Base-by-base conservation (phyloP, 1,284 basidiomycete species). In the Bondarzewia mesenterica region DNA sequence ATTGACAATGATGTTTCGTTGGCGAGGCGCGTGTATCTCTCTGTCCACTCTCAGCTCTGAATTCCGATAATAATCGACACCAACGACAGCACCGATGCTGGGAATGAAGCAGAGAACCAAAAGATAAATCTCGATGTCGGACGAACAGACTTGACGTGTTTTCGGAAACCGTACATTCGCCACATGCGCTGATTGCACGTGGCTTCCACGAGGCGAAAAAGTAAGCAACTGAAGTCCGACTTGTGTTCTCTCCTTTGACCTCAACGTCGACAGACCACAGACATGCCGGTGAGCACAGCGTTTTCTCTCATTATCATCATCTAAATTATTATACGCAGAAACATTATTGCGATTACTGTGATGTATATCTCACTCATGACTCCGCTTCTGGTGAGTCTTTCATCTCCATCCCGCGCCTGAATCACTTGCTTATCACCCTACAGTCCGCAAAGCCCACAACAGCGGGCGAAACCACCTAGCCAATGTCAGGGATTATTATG, bases 401-500 rank as follows among this genome's bases (percentile, higher is more conserved):
- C 8, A 20, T 29, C 16, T 12, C 36, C 8, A 4, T 10, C 16
- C 42, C 56, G 55, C 52, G 61, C 54, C 48, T 48, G 46, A 53
- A 44, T 53, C 45, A 8, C 29, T 22, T 12, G 32, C 32, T 35
- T 18, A 37, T 26, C n/a, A 10, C 20, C 52, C 51, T 37, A 47
- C 48, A 91, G 95, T 98, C 29, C 89, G 95, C 56, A 97, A 97
- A 69, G 95, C 95, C 42, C 95, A 99, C 69, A 98, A 98, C 70
- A 92, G 85, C 55, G 95, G 95, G 52, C 78, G 94, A 51, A 99
- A 99, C 69, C 95, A 99, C 64, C 77, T 98, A 38, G 77, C 91
- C 45, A 99, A 99, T 63, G 95, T 99, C 52, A 76, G 93, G 55
- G 95, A 99, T 60, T 99, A 98, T 67, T 99, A 98, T 69, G 89